phyloP scores from a whole-genome alignment of 225 moss, liverwort and hornwort species.

The Takakia lepidozioides region DNA sequence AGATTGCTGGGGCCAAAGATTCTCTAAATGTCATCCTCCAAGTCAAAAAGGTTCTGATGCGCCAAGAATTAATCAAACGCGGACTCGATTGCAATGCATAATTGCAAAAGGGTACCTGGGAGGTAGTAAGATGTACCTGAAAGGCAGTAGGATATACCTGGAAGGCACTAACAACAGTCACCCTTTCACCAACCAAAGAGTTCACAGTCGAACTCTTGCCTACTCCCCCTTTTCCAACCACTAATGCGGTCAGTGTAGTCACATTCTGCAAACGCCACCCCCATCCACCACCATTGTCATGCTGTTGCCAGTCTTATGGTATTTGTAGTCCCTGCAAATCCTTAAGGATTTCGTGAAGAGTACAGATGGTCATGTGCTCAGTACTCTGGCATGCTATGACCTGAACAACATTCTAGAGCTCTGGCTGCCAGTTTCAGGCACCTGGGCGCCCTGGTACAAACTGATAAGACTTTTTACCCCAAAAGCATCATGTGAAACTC shows the following conservation, averaged over 20 bases:
- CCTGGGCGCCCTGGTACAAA: too few relatives aligned
- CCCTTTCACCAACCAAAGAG: conserved; percentile 58
- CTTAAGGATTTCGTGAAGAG: not conserved
- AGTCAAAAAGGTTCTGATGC: too few relatives aligned
- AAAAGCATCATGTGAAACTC: too few relatives aligned
- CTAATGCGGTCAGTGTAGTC: conserved; percentile 50
- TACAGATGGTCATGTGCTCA: not conserved
- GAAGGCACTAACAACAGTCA: conserved; percentile 65
- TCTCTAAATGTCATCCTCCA: too few relatives aligned
- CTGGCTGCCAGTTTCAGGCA: too few relatives aligned
- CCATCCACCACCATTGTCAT: not conserved
- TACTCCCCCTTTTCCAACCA: conserved; percentile 62
- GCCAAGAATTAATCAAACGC: too few relatives aligned
- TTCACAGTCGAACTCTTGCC: conserved; percentile 74
- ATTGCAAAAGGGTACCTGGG: not conserved
- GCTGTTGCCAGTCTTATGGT: not conserved
- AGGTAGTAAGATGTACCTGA: too few relatives aligned
- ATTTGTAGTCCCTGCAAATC: not conserved
- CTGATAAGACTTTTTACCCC: too few relatives aligned
- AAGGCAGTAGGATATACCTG: conserved; percentile 56
- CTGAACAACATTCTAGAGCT: too few relatives aligned
- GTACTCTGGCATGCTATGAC: too few relatives aligned
- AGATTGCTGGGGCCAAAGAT: too few relatives aligned
- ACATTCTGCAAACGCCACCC: conserved; percentile 31
- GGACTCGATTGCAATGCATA: not conserved